Evolutionary conservation across 768 basidiomycete species (phyloP).

Genomic region (Suillus fuscotomentosus): DNA sequence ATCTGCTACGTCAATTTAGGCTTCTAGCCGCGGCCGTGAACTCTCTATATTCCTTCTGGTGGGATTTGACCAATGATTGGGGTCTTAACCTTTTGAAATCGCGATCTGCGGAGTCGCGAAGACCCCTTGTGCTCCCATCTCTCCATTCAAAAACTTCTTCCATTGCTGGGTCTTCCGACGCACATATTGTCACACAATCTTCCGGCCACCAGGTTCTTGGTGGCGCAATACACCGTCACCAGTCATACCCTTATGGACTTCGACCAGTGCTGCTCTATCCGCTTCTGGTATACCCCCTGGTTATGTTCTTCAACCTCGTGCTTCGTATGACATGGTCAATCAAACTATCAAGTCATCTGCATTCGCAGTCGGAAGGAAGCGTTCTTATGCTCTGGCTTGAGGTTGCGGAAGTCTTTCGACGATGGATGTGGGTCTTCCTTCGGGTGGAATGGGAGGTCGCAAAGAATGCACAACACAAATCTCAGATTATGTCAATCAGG

Average conservation of each 20-base stretch:
- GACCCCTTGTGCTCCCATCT: constrained; percentile 46
- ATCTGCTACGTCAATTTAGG: constrained; percentile 43
- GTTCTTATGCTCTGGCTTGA: constrained; percentile 88
- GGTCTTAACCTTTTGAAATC: constrained; percentile 74
- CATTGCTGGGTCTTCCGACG: constrained; percentile 16
- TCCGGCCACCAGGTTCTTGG: constrained; percentile 5
- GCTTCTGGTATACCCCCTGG: constrained; percentile 79
- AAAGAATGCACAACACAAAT: constrained; percentile 41
- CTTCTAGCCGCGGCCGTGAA: constrained; percentile 82
- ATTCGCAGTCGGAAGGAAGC: constrained; percentile 76
- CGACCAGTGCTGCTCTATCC: constrained; percentile 77
- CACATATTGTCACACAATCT: constrained; percentile 3
- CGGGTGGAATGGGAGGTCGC: constrained; percentile 96
- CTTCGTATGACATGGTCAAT: constrained; percentile 93
- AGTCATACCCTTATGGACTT: constrained; percentile 64
- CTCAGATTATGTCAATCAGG: constrained; percentile 5
- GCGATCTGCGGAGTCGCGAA: constrained; percentile 24
- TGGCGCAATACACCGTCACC: constrained; percentile 16
- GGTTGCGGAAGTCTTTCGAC: constrained; percentile 79
- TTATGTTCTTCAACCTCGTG: constrained; percentile 79
- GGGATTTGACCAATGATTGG: constrained; percentile 99
- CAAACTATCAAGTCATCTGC: constrained; percentile 85
- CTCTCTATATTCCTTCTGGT: constrained; percentile 96
- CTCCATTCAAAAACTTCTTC: constrained; percentile 36
- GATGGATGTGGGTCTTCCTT: constrained; percentile 99